Base-by-base conservation (phyloP, 2,329 filamentous ascomycete species). In the Cadophora sp. region DNA sequence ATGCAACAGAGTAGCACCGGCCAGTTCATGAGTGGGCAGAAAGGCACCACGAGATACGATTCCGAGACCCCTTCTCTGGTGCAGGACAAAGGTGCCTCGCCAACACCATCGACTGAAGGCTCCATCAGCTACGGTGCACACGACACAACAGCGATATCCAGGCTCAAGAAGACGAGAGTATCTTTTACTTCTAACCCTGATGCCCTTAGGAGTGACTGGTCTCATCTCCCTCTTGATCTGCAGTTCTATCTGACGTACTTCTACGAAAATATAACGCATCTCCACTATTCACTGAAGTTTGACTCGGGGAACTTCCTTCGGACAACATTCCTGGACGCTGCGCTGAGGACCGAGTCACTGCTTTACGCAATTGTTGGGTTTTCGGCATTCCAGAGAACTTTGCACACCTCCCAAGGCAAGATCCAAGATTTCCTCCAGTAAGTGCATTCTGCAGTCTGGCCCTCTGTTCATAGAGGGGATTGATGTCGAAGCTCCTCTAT, bases 291-390 rank as follows among this genome's bases (percentile, higher is more conserved):
- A 62, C 82, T 96, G 72, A 89, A 91, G 69, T 84, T 85, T 71
- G 90, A 95, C 74, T 83, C 85, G 13, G 85, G 88, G 55, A 83
- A 89, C 68, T 97, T 97, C 76, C 88, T 97, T 69, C 88, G 87
- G 59, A 85, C 83, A 11, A 88, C 87, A 7, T 85, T 97, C 51
- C 83, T 94, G 22, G 88, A 88, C 48, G 83, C 91, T 63, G 94
- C 95, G 0, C 78, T 94, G 59, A 86, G 86, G 77, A 90, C 94
- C 76, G 91, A 97, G 68, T 88, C 94, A 7, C 82, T 98, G 13
- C 84, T 97, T 5, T 94, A 97, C 77, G 94, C 94, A 0, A 81
- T 97, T 4, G 91, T 94, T 11, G 93, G 91, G 0, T 98, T 97
- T 77, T 86, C 95, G 13, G 92, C 94, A 0, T 98, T 97, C 75